A percentile compares a stretch with the other conserved stretches of the same genome.
Conservation (phyloP, 1,139 yeast species). For the Pichia sp. region DNA sequence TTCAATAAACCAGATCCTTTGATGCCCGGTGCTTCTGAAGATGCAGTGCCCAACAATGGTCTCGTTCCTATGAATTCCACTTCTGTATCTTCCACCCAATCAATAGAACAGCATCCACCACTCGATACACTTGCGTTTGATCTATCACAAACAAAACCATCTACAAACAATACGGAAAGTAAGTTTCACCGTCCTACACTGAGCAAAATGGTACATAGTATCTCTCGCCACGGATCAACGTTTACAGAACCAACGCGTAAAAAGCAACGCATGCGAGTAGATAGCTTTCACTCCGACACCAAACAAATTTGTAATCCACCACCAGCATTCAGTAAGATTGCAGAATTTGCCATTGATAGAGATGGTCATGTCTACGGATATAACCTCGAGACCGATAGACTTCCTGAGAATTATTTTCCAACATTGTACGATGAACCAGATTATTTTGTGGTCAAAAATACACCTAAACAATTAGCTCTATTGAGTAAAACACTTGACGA, state of each 20-base stretch:
- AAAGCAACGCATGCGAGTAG: slow-evolving; percentile 10
- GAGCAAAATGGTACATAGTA: slow-evolving; percentile 9
- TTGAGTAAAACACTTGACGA: slow-evolving; percentile 8
- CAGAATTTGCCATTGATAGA: slow-evolving; percentile 27
- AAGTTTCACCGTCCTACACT: slow-evolving; percentile 10
- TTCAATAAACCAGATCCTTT: slow-evolving; percentile 1
- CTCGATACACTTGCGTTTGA: too few relatives aligned
- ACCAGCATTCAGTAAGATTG: not conserved
- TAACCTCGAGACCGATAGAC: slow-evolving; percentile 19
- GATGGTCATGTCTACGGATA: slow-evolving; percentile 29
- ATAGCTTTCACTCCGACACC: not conserved
- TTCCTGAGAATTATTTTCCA: slow-evolving; percentile 23
- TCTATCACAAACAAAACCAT: too few relatives aligned
- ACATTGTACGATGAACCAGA: slow-evolving; percentile 26
- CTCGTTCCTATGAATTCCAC: too few relatives aligned
- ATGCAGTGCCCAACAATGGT: slow-evolving; percentile 7
- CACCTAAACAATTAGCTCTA: slow-evolving; percentile 6
- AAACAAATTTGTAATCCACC: slow-evolving; percentile 1
- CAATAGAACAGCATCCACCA: too few relatives aligned
- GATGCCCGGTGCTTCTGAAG: slow-evolving; percentile 12
- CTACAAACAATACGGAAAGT: not conserved
- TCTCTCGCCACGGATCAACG: slow-evolving; percentile 16
- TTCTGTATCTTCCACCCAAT: too few relatives aligned
- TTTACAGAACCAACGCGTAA: slow-evolving; percentile 14
- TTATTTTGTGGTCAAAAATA: slow-evolving; percentile 25